phyloP scores from a whole-genome alignment of 257 asterid species.

The Eucommia ulmoides region DNA sequence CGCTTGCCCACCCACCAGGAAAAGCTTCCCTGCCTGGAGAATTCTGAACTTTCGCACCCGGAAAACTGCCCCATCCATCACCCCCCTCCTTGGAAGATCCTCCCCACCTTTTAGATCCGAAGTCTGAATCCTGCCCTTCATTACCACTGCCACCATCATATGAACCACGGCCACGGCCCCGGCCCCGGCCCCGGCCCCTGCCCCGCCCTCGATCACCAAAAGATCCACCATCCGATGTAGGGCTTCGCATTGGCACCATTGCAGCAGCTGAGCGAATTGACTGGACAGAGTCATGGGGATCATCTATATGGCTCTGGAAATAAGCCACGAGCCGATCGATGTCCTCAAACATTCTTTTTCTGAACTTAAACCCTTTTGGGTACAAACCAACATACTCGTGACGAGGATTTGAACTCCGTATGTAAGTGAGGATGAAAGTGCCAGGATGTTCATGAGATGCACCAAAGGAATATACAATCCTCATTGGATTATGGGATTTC shows the following conservation, averaged over 20 bases:
- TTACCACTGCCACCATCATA: not conserved
- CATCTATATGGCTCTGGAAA: constrained; percentile 89
- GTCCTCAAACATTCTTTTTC: constrained; percentile 79
- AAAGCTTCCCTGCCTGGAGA: not conserved
- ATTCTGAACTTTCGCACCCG: not conserved
- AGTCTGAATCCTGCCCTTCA: not conserved
- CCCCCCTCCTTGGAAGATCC: not conserved
- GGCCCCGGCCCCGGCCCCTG: not conserved
- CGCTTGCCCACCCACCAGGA: not conserved
- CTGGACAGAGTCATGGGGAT: constrained; percentile 56
- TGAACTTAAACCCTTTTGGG: constrained; percentile 86
- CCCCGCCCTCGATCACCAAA: constrained; percentile 46
- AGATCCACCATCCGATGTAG: constrained; percentile 57
- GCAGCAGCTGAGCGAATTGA: constrained; percentile 83
- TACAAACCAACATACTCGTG: constrained; percentile 87
- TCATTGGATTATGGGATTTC: constrained; percentile 73
- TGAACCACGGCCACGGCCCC: not conserved
- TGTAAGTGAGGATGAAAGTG: constrained; percentile 77
- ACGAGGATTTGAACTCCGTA: constrained; percentile 85
- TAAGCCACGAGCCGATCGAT: constrained; percentile 77
- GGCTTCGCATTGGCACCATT: constrained; percentile 84
- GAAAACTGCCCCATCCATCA: not conserved
- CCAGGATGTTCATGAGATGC: constrained; percentile 96
- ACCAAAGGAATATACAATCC: constrained; percentile 86
- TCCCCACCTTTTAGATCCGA: not conserved